These are phyloP conservation scores for Ceratonia siliqua DNA, from an alignment of 306 rosid species.

Conservation along the genomic window DNA sequence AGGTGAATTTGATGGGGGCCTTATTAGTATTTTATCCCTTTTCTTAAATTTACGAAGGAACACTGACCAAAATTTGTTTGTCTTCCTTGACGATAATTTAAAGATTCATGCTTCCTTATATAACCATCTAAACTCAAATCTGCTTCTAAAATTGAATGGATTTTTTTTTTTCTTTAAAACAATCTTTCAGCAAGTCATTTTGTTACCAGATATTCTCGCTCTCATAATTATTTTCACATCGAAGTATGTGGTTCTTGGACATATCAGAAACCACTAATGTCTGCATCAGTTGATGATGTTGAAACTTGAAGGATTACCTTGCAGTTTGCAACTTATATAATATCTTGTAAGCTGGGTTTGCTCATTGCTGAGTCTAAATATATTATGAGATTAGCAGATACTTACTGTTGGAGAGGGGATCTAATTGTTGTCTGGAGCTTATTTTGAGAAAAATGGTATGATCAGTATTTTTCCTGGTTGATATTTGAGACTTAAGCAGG, in stretches of 20 bases:
- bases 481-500: neutral
- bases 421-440: neutral
- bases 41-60: no score
- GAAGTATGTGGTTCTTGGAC: neutral
- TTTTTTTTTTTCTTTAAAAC: neutral
- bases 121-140: neutral
- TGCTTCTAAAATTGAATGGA: slow-evolving; percentile 16
- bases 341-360: neutral
- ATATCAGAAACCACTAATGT: neutral
- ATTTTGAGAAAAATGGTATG: neutral
- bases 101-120: neutral
- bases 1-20: no score
- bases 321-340: neutral
- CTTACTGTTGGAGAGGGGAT: neutral
- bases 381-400: slow-evolving; percentile 6
- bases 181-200: neutral
- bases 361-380: neutral
- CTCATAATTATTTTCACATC: neutral
- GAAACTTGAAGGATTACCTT: no score
- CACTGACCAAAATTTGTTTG: no score
- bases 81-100: slow-evolving; percentile 5
- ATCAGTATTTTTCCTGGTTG: neutral
- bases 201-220: no score
- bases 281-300: neutral
- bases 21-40: no score